Conservation (phyloP, 306 rosid genomes). For the Aeschynomene evenia region DNA sequence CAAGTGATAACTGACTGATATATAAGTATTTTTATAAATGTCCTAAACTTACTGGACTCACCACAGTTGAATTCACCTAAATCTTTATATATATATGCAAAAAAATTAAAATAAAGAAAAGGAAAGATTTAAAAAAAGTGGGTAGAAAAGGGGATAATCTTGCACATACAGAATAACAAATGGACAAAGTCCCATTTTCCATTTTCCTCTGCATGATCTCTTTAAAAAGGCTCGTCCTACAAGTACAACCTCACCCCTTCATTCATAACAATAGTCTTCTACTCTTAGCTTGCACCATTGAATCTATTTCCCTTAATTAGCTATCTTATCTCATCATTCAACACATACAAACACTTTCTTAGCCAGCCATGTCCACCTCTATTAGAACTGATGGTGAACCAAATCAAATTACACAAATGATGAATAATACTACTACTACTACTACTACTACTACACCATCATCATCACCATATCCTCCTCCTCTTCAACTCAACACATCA, state of each 20-base stretch:
- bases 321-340: neutral
- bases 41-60: too few species aligned
- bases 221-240: constrained; percentile 66
- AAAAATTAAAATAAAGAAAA: constrained; percentile 26
- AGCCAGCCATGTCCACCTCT: constrained; percentile 64
- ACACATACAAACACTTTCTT: constrained; percentile 26
- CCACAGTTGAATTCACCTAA: too few species aligned
- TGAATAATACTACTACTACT: too few species aligned
- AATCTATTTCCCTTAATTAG: too few species aligned
- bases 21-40: too few species aligned
- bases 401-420: too few species aligned
- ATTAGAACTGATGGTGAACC: too few species aligned
- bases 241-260: constrained; percentile 32
- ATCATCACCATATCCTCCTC: neutral
- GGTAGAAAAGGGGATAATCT: constrained; percentile 38
- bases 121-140: constrained; percentile 19
- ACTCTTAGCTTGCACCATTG: too few species aligned
- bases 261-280: too few species aligned
- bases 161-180: constrained; percentile 43
- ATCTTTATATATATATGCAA: neutral
- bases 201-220: constrained; percentile 46
- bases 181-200: constrained; percentile 48
- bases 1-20: too few species aligned
- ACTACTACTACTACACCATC: too few species aligned
- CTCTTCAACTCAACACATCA: constrained; percentile 54